A percentile compares a stretch with the other conserved stretches of the same genome.
Conservation (phyloP, 768 basidiomycete species). For the Grammothele lineata region DNA sequence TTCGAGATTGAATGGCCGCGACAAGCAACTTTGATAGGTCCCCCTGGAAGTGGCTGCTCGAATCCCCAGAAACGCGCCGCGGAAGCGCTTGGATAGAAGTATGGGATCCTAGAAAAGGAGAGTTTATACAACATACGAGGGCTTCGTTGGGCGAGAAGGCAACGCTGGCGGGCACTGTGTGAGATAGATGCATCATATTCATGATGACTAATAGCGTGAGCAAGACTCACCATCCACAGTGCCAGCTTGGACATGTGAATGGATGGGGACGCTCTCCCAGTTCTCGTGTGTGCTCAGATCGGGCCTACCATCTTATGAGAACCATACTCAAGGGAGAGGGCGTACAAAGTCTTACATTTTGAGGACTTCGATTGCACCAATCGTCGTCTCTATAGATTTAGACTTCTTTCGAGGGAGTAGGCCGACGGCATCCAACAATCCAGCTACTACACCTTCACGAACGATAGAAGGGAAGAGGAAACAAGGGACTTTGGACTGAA, state of each 20-base stretch:
- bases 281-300: slow-evolving; percentile 45
- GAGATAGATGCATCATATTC: neutral
- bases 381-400: slow-evolving; percentile 34
- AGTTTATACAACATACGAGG: slow-evolving; percentile 51
- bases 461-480: slow-evolving; percentile 39
- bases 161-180: slow-evolving; percentile 54
- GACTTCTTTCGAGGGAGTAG: slow-evolving; percentile 28
- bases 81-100: slow-evolving; percentile 20
- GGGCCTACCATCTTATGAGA: slow-evolving; percentile 47
- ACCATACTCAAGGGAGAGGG: too few relatives aligned
- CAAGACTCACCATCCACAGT: slow-evolving; percentile 8
- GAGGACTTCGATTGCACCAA: slow-evolving; percentile 49
- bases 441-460: slow-evolving; percentile 37
- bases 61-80: slow-evolving; percentile 5
- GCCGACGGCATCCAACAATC: slow-evolving; percentile 46
- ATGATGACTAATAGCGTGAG: too few relatives aligned
- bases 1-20: slow-evolving; percentile 45
- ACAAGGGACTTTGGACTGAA: slow-evolving; percentile 41
- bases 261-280: slow-evolving; percentile 47
- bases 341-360: slow-evolving; percentile 41
- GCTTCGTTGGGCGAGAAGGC: slow-evolving; percentile 54
- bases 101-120: slow-evolving; percentile 26
- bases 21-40: slow-evolving; percentile 24
- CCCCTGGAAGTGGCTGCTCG: slow-evolving; percentile 5
- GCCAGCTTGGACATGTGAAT: slow-evolving; percentile 35